Conservation (phyloP, 2,329 filamentous ascomycete species). For the Hymenoscyphus albidus region DNA sequence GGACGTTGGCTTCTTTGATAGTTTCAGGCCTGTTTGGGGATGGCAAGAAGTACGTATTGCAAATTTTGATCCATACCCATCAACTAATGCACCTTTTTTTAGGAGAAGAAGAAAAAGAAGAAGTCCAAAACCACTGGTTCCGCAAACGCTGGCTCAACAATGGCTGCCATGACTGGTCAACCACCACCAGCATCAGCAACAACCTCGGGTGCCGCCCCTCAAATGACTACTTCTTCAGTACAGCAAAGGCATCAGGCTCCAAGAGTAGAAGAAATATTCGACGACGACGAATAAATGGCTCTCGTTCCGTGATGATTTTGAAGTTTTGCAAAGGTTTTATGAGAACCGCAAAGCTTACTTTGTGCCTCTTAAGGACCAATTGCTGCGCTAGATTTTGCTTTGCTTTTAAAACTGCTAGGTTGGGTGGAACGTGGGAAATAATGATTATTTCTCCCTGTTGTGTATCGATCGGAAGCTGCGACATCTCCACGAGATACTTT, state of each 20-base stretch:
- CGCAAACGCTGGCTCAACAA: slow-evolving; percentile 29
- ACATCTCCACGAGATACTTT: not conserved
- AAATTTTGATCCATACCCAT: not conserved
- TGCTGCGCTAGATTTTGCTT: not conserved
- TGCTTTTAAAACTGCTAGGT: not conserved
- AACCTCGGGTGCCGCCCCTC: slow-evolving; percentile 38
- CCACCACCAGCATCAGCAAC: slow-evolving; percentile 34
- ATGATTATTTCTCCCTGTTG: not conserved
- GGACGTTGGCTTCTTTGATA: slow-evolving; percentile 97
- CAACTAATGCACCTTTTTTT: slow-evolving; percentile 7
- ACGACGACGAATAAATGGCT: slow-evolving; percentile 32
- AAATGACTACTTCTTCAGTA: slow-evolving; percentile 34
- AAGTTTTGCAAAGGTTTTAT: not conserved
- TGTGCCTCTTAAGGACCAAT: not conserved
- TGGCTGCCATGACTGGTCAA: slow-evolving; percentile 35
- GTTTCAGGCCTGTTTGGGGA: slow-evolving; percentile 92
- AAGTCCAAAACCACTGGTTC: slow-evolving; percentile 34
- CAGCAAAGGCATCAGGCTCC: slow-evolving; percentile 41
- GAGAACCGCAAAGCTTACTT: not conserved
- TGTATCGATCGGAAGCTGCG: not conserved
- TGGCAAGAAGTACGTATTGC: slow-evolving; percentile 80
- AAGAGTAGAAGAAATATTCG: slow-evolving; percentile 43
- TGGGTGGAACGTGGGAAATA: not conserved
- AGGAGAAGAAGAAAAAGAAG: slow-evolving; percentile 38
- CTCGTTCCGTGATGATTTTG: not conserved